Conservation (phyloP, 2,329 filamentous ascomycete genomes). For the Colletotrichum sp. region DNA sequence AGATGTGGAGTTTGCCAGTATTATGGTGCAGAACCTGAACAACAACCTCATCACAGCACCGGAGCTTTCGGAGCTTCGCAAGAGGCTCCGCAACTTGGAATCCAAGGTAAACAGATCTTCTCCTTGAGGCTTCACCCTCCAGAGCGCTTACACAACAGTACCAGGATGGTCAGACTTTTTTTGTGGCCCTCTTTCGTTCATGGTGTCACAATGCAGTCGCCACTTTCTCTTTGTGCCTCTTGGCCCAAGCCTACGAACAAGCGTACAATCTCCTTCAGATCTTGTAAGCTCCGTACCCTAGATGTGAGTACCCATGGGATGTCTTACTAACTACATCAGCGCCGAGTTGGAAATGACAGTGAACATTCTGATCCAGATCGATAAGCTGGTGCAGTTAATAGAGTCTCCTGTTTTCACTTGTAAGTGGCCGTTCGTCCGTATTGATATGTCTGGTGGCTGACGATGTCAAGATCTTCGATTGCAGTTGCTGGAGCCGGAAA, state of each 20-base stretch:
- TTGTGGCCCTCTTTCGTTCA: slow-evolving; percentile 90
- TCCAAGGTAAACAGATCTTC: slow-evolving; percentile 63
- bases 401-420: slow-evolving; percentile 98
- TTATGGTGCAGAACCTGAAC: slow-evolving; percentile 99
- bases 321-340: slow-evolving; percentile 51
- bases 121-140: background rate
- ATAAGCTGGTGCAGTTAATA: slow-evolving; percentile 95
- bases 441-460: background rate
- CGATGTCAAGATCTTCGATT: slow-evolving; percentile 79
- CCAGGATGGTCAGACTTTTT: slow-evolving; percentile 92
- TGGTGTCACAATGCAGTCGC: slow-evolving; percentile 99
- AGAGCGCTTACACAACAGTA: background rate
- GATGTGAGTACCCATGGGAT: background rate
- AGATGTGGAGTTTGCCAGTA: slow-evolving; percentile 97
- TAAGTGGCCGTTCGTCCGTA: slow-evolving; percentile 48
- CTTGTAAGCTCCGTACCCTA: slow-evolving; percentile 68
- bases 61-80: slow-evolving; percentile 88
- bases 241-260: slow-evolving; percentile 97
- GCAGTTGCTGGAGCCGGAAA: slow-evolving; percentile 93
- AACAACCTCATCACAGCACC: slow-evolving; percentile 99
- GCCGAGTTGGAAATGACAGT: slow-evolving; percentile 99
- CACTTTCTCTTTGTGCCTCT: slow-evolving; percentile 92
- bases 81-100: slow-evolving; percentile 88
- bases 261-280: slow-evolving; percentile 96
- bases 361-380: slow-evolving; percentile 97